Percentiles rank a stretch among this genome's conserved stretches.
Evolutionary conservation across 495 filamentous ascomycete species (phyloP).

Genomic region (Ascobolus immersus): DNA sequence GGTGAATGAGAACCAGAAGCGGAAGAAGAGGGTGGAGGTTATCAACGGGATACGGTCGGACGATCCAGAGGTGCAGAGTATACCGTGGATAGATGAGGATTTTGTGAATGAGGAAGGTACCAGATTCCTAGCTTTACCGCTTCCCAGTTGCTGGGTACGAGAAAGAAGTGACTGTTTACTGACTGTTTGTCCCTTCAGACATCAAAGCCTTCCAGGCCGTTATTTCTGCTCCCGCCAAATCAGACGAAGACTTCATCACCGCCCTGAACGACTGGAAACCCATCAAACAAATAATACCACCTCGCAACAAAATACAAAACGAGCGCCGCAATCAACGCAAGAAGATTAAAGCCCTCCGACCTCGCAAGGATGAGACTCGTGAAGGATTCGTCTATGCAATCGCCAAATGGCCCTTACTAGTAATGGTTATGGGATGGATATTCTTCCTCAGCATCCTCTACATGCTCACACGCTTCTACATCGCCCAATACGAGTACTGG

Average conservation of each 20-base stretch:
- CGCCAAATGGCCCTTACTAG: conserved; percentile 73
- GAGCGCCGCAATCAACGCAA: conserved; percentile 21
- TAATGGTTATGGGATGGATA: conserved; percentile 59
- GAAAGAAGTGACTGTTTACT: no score
- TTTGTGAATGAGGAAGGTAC: conserved; percentile 1
- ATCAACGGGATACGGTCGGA: no score
- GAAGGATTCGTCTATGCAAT: conserved; percentile 76
- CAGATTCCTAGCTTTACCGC: background rate
- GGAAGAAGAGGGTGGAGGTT: no score
- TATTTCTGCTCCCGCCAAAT: conserved; percentile 27
- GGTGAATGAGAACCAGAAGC: no score
- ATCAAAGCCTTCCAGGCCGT: conserved; percentile 33
- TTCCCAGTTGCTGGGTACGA: background rate
- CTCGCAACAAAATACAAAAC: no score
- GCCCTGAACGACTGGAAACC: conserved; percentile 73
- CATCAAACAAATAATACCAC: conserved; percentile 40
- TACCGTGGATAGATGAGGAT: no score
- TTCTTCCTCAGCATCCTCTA: conserved; percentile 41
- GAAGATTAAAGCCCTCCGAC: conserved; percentile 15
- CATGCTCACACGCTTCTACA: conserved; percentile 59
- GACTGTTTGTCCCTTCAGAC: conserved; percentile 15
- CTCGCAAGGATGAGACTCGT: conserved; percentile 69
- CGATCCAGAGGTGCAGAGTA: no score
- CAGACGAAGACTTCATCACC: conserved; percentile 32
- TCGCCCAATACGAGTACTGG: conserved; percentile 62